phyloP scores from a whole-genome alignment of 768 basidiomycete genomes.

The Leccinum subgranulosum region DNA sequence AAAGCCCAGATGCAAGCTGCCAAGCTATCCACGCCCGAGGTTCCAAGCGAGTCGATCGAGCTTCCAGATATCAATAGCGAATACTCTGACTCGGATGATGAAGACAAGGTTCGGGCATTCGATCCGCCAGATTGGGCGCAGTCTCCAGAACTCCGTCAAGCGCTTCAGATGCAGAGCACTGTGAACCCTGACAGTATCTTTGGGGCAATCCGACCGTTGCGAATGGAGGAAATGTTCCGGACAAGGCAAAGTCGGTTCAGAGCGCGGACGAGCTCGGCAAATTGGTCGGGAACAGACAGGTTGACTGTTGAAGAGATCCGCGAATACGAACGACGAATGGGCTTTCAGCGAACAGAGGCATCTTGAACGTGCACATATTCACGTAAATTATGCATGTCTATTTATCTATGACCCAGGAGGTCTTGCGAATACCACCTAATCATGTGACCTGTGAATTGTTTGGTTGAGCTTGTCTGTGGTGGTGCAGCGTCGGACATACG shows the following conservation, averaged over 20 bases:
- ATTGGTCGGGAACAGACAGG: conserved; percentile 92
- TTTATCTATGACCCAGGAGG: neutral
- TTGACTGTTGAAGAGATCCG: conserved; percentile 80
- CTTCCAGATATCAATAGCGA: conserved; percentile 96
- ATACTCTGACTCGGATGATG: conserved; percentile 95
- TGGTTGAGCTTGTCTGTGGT: conserved; percentile 19
- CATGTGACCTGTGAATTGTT: conserved; percentile 21
- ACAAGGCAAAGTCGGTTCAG: conserved; percentile 76
- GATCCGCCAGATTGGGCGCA: conserved; percentile 88
- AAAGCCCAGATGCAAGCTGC: conserved; percentile 66
- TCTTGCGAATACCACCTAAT: neutral
- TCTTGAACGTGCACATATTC: conserved; percentile 10
- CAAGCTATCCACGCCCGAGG: conserved; percentile 41
- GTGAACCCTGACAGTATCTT: conserved; percentile 92
- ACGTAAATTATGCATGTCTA: conserved; percentile 9
- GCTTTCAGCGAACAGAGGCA: conserved; percentile 47
- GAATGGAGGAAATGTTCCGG: conserved; percentile 94
- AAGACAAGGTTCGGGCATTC: conserved; percentile 69
- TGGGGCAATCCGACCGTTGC: conserved; percentile 78
- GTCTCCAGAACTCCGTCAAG: conserved; percentile 78
- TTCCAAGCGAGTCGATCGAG: conserved; percentile 80
- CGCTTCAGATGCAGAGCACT: conserved; percentile 78
- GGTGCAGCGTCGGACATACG: conserved; percentile 14
- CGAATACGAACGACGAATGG: conserved; percentile 90
- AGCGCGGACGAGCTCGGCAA: conserved; percentile 89